A percentile compares a stretch with the other conserved stretches of the same genome.
phyloP scores from a whole-genome alignment of 2,329 filamentous ascomycete genomes.

The Fusarium scirpi region DNA sequence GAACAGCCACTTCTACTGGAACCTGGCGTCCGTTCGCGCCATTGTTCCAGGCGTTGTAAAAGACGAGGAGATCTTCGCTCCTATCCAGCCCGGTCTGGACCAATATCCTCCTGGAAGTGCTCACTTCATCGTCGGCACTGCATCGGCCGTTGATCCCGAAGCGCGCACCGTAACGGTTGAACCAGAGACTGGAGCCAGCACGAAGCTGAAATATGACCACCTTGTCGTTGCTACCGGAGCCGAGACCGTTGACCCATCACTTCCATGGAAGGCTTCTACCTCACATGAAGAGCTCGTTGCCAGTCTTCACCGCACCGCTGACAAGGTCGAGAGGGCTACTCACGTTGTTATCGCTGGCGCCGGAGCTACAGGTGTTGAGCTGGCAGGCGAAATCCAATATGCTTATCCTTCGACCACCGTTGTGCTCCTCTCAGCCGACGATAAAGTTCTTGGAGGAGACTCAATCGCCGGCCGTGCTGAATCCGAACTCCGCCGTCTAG shows the following conservation, averaged over 20 bases:
- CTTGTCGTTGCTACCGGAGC: constrained; percentile 69
- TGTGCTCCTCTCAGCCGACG: constrained; percentile 58
- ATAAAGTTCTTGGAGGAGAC: constrained; percentile 60
- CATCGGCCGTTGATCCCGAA: constrained; percentile 55
- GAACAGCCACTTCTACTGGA: constrained; percentile 71
- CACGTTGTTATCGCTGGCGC: constrained; percentile 69
- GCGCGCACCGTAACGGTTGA: constrained; percentile 59
- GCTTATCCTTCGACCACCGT: constrained; percentile 64
- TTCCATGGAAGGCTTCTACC: constrained; percentile 66
- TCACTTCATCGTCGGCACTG: constrained; percentile 65
- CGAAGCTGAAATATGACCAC: constrained; percentile 62
- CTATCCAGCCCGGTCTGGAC: constrained; percentile 62
- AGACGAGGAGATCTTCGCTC: constrained; percentile 63
- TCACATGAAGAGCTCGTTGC: constrained; percentile 59
- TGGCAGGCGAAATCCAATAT: constrained; percentile 65
- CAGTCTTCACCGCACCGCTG: constrained; percentile 56
- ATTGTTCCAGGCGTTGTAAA: constrained; percentile 63
- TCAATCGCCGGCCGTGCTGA: constrained; percentile 56
- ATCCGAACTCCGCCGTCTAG: constrained; percentile 64
- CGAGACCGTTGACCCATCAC: constrained; percentile 53
- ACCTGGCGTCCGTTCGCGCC: constrained; percentile 66
- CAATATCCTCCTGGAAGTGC: constrained; percentile 63
- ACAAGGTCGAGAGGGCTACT: constrained; percentile 58
- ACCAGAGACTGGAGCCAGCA: constrained; percentile 22
- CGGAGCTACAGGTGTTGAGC: constrained; percentile 68